phyloP scores from a whole-genome alignment of 176 grass and related monocot species.

The Poa pratensis region DNA sequence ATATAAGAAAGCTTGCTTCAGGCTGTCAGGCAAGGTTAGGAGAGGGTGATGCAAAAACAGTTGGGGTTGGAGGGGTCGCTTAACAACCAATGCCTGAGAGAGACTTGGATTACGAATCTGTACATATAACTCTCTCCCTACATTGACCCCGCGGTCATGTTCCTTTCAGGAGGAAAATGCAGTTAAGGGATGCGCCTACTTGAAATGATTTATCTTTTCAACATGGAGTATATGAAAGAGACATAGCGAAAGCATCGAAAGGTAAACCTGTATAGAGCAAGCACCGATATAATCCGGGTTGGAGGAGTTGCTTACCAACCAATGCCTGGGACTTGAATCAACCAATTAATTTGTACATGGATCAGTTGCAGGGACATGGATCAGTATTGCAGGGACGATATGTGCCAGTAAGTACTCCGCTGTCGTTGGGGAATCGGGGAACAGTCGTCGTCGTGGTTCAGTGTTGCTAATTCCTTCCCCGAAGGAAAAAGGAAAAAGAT shows the following conservation, averaged over 20 bases:
- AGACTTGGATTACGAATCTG: neutral
- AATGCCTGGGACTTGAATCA: no score
- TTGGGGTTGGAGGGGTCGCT: constrained; percentile 64
- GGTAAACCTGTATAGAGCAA: neutral
- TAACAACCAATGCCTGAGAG: constrained; percentile 36
- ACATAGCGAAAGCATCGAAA: neutral
- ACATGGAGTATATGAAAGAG: neutral
- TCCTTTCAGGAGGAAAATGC: neutral
- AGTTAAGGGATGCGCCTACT: neutral
- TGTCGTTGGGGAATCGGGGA: no score
- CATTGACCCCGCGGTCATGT: neutral
- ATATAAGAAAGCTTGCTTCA: constrained; percentile 39
- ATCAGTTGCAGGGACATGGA: no score
- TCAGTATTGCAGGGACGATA: no score
- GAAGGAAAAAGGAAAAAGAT: no score
- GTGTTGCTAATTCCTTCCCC: no score
- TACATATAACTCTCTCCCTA: neutral
- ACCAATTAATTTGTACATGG: no score
- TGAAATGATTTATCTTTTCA: neutral
- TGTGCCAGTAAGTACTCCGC: no score
- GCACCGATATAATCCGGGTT: no score
- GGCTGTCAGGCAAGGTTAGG: neutral
- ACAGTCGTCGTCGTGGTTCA: no score
- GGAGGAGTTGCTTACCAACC: no score
- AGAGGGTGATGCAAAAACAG: constrained; percentile 35